Evolutionary conservation across 1,284 basidiomycete genomes (phyloP).

Genomic region (Hemileia vastatrix): DNA sequence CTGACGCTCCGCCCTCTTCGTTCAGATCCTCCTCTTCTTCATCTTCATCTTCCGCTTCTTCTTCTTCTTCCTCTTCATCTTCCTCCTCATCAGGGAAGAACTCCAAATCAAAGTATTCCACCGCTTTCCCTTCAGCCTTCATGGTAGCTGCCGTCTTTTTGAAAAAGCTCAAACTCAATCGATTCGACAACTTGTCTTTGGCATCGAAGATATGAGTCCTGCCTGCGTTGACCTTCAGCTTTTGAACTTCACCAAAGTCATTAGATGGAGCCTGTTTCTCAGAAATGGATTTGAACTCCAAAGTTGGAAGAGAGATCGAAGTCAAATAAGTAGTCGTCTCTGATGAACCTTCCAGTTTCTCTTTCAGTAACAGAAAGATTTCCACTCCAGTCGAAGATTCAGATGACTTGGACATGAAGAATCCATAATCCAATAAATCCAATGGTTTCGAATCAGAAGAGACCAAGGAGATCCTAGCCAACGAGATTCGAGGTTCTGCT

Average conservation of each 20-base stretch:
- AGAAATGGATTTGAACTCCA: background rate
- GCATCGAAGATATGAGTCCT: background rate
- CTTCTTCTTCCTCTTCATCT: background rate
- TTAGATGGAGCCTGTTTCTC: background rate
- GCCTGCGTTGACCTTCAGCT: background rate
- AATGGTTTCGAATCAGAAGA: background rate
- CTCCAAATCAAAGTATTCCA: background rate
- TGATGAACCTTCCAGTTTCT: too few species aligned
- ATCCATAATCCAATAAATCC: background rate
- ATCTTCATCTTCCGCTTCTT: too few species aligned
- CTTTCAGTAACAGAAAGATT: background rate
- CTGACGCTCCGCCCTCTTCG: too few species aligned
- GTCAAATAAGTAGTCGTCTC: too few species aligned
- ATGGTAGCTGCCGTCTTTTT: background rate
- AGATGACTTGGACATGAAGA: background rate
- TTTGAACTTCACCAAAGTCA: background rate
- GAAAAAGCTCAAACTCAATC: background rate
- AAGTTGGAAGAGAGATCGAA: too few species aligned
- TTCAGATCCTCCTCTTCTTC: too few species aligned
- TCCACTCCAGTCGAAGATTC: background rate
- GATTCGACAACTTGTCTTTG: background rate
- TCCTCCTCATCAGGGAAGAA: background rate
- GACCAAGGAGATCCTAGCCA: background rate
- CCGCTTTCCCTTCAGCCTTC: background rate
- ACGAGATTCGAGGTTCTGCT: too few species aligned